Evolutionary conservation across 148 eudicot species (phyloP).

Genomic region (Camellia lanceoleosa): DNA sequence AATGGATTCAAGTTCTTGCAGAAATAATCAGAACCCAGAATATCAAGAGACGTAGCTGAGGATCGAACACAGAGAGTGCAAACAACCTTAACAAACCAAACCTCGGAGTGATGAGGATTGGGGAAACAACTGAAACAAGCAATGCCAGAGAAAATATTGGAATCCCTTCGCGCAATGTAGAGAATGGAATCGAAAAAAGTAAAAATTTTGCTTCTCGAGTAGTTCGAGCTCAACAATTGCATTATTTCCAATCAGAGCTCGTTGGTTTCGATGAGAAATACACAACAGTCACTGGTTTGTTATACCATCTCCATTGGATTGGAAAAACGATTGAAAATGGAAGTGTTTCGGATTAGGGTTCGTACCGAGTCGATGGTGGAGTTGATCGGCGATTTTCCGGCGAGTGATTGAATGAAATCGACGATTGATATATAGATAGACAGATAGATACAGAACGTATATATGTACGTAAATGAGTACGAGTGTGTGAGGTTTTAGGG

Average conservation of each 20-base stretch:
- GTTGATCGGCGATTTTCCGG: not conserved
- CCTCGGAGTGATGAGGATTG: conserved; percentile 1
- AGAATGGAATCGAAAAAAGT: not conserved
- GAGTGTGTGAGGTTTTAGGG: too few relatives aligned
- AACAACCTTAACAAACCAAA: conserved; percentile 69
- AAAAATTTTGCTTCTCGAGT: not conserved
- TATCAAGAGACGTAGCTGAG: conserved; percentile 26
- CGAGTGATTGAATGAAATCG: not conserved
- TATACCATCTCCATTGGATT: conserved; percentile 11
- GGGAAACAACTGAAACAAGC: conserved; percentile 15
- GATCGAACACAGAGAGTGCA: conserved; percentile 51
- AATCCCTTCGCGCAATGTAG: conserved; percentile 17
- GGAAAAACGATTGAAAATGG: not conserved
- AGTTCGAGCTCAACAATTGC: conserved; percentile 20
- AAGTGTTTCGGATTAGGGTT: conserved; percentile 3
- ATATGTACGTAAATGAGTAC: not conserved
- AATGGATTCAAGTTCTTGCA: conserved; percentile 34
- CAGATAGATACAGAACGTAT: not conserved
- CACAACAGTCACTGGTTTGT: not conserved
- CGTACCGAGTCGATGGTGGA: not conserved
- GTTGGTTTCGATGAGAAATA: not conserved
- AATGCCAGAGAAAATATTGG: conserved; percentile 18
- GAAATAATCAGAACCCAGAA: conserved; percentile 43
- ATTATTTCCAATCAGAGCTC: conserved; percentile 22
- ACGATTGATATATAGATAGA: not conserved